Evolutionary conservation across 371 early-diverging fungal genomes (phyloP), one percentile per base, ranked within the genome.

Genomic region (Mortierella sp.): DNA sequence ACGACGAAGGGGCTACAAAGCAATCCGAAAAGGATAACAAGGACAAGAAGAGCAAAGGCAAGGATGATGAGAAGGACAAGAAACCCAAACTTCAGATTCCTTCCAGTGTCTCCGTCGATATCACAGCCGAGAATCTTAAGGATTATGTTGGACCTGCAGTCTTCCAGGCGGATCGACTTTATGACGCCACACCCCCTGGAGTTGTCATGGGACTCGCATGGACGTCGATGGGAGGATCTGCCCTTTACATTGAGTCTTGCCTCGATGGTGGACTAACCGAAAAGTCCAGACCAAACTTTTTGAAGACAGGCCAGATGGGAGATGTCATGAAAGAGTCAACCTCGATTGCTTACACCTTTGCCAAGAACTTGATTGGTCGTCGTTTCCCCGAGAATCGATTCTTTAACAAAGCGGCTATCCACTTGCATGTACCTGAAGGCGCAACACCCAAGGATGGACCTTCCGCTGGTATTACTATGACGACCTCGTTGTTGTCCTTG

Each of bases 251-350:
- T 66, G 99, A 99, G 85, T 96, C 97, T 22, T 96, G 97, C 26
- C 88, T 97, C 5, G 97, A 97, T 59, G 91, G 93, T 0, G 87
- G 91, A 26, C 84, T 93, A 22, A 73, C 84, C 10, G 86, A 87
- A n/a, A 89, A 90, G 62, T 90, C 90, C 12, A 90, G 90, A 37
- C 94, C 96, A 57, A 78, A 86, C 32, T 89, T 95, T 49, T 85
- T 89, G 57, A 91, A 89, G 67, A 98, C 99, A 2, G 99, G 98
- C 26, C 97, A 99, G 79, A 88, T 99, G 70, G 98, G 98, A 45
- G 97, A 97, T 84, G 98, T 99, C 30, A 99, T 99, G 98, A 97
- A 98, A 87, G 99, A 99, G 84, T 95, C 95, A n/a, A 89, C 96
- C 9, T 93, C 91, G 22, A 96, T 99, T 68, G 97, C 99, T 0